A percentile compares a stretch with the other conserved stretches of the same genome.
Evolutionary conservation across 441 rosid species (phyloP).

Genomic region (Theobroma grandiflorum): DNA sequence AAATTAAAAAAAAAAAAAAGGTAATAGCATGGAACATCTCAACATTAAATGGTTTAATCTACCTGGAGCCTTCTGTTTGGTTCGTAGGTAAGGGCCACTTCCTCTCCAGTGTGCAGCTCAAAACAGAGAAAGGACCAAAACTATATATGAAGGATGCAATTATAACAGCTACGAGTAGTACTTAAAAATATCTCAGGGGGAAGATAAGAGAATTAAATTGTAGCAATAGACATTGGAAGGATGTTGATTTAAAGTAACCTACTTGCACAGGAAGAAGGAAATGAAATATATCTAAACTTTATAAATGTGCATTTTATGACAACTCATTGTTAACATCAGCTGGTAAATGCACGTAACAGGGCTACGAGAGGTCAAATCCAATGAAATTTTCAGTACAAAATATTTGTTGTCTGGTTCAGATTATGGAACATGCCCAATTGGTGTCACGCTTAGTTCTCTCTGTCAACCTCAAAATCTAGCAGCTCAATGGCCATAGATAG

Average conservation of each 20-base stretch:
- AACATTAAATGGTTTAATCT: slow-evolving; percentile 16
- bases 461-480: neutral
- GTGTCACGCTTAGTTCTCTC: neutral
- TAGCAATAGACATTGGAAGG: neutral
- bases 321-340: slow-evolving; percentile 4
- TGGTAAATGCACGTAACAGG: neutral
- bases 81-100: neutral
- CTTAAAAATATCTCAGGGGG: neutral
- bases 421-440: neutral
- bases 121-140: slow-evolving; percentile 12
- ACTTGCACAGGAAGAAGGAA: neutral
- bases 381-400: neutral
- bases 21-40: neutral
- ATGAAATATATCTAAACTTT: too few species aligned
- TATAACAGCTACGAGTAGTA: neutral
- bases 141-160: neutral
- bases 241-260: slow-evolving; percentile 12
- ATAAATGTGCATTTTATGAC: neutral
- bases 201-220: slow-evolving; percentile 18
- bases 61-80: slow-evolving; percentile 3
- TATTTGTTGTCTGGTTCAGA: neutral
- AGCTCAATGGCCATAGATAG: neutral
- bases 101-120: slow-evolving; percentile 6
- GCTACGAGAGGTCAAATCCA: slow-evolving; percentile 12
- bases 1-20: neutral